Conservation (phyloP, 108 stramenopile genomes). For the Craspedostauros australis region DNA sequence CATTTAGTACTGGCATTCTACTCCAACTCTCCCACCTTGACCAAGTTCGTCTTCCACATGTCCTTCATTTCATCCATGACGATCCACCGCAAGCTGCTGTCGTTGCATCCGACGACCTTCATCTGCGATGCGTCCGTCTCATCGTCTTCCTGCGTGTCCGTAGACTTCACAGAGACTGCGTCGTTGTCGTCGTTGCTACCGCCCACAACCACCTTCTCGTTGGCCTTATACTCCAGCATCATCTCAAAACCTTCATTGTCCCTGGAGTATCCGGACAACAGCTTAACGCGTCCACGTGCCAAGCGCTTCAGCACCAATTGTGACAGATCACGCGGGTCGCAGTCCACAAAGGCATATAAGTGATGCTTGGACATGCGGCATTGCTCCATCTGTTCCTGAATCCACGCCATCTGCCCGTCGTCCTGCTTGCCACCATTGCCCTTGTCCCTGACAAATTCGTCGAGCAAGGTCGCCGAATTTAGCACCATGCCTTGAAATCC, state of each 20-base stretch:
- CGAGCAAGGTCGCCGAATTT: conserved; percentile 26
- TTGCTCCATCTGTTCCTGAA: conserved; percentile 75
- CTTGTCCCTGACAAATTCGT: not conserved
- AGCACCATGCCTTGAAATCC: conserved; percentile 64
- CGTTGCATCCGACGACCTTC: conserved; percentile 38
- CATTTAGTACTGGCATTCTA: too few species aligned
- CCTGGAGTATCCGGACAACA: conserved; percentile 27
- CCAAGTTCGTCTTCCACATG: conserved; percentile 8
- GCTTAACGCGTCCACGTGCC: conserved; percentile 45
- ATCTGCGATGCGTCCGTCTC: conserved; percentile 42
- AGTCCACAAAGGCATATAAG: conserved; percentile 66
- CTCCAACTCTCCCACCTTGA: conserved; percentile 4
- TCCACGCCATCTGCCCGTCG: conserved; percentile 48
- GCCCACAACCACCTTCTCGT: conserved; percentile 2
- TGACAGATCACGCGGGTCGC: conserved; percentile 53
- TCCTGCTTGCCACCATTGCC: not conserved
- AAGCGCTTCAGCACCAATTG: conserved; percentile 37
- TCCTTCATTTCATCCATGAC: conserved; percentile 46
- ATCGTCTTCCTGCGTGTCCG: conserved; percentile 54
- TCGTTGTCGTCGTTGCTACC: conserved; percentile 40
- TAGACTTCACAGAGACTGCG: conserved; percentile 49
- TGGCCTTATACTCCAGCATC: conserved; percentile 7
- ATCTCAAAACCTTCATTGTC: conserved; percentile 10
- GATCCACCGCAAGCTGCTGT: conserved; percentile 58
- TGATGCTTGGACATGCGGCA: conserved; percentile 68